These are phyloP conservation scores for Datura wrightii DNA, from an alignment of 257 asterid genomes.

Conservation along the genomic window DNA sequence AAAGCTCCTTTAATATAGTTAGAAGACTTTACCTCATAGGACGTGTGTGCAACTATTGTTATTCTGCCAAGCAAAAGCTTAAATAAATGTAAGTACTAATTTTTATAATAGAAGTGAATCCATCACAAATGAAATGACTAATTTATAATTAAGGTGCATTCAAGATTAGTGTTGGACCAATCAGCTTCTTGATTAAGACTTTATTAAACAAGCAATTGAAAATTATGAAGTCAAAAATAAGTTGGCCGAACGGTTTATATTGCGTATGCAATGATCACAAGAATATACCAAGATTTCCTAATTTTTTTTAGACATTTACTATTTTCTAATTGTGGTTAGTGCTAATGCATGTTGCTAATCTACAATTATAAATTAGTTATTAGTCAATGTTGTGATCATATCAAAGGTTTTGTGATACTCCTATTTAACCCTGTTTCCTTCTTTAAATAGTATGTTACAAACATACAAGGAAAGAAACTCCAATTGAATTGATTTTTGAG, in stretches of 20 bases:
- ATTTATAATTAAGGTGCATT: not conserved
- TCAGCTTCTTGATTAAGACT: not conserved
- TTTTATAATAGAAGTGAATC: not conserved
- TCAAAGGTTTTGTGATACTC: not conserved
- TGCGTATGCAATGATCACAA: constrained; percentile 21
- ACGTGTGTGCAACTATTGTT: constrained; percentile 22
- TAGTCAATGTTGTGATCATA: constrained; percentile 11
- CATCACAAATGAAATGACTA: not conserved
- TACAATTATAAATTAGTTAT: not conserved
- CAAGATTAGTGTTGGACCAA: not conserved
- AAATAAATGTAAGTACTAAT: not conserved
- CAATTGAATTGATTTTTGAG: not conserved
- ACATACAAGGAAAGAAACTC: not conserved
- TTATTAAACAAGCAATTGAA: constrained; percentile 2
- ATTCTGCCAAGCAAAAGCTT: not conserved
- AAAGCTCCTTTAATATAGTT: not conserved
- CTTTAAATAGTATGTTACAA: not conserved
- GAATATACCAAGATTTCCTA: constrained; percentile 10
- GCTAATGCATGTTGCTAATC: constrained; percentile 30
- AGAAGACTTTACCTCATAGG: not conserved
- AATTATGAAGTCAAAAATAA: not conserved
- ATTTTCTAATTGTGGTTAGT: not conserved
- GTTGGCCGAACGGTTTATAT: not conserved
- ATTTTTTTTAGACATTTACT: not conserved
- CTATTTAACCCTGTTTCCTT: constrained; percentile 10